phyloP scores from a whole-genome alignment of 176 grass and related monocot species.

The Ananas comosus region DNA sequence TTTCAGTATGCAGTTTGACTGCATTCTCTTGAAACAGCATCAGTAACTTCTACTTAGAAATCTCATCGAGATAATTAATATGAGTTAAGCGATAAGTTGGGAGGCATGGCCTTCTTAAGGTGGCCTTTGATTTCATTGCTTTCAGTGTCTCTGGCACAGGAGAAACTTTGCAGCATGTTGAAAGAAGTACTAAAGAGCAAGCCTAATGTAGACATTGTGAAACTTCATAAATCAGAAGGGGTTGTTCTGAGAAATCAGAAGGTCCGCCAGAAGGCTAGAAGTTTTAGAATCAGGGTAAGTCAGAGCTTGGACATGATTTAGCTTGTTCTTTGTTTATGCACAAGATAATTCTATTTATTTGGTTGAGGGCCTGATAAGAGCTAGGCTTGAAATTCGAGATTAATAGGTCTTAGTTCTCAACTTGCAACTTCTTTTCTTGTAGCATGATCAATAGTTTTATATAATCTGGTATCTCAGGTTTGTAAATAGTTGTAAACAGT shows the following conservation, averaged over 20 bases:
- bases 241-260: conserved; percentile 91
- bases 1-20: not conserved
- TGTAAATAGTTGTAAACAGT: too few species aligned
- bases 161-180: conserved; percentile 94
- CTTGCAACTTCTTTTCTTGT: too few species aligned
- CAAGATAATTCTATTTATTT: not conserved
- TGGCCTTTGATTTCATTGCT: conserved; percentile 14
- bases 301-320: not conserved
- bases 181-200: conserved; percentile 86
- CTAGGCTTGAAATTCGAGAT: not conserved
- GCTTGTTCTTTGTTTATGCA: not conserved
- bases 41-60: conserved; percentile 9
- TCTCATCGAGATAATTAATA: conserved; percentile 11
- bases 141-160: conserved; percentile 33
- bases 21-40: not conserved
- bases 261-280: conserved; percentile 77
- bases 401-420: not conserved
- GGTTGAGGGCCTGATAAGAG: not conserved
- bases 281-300: conserved; percentile 67
- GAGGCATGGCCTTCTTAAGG: not conserved
- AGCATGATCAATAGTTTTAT: too few species aligned
- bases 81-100: conserved; percentile 12
- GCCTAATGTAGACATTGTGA: conserved; percentile 82
- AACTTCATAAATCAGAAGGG: conserved; percentile 98
- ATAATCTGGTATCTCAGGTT: too few species aligned